These are phyloP conservation scores for Trypanosoma scelopori DNA, from an alignment of 208 protist genomes.

Conservation along the genomic window DNA sequence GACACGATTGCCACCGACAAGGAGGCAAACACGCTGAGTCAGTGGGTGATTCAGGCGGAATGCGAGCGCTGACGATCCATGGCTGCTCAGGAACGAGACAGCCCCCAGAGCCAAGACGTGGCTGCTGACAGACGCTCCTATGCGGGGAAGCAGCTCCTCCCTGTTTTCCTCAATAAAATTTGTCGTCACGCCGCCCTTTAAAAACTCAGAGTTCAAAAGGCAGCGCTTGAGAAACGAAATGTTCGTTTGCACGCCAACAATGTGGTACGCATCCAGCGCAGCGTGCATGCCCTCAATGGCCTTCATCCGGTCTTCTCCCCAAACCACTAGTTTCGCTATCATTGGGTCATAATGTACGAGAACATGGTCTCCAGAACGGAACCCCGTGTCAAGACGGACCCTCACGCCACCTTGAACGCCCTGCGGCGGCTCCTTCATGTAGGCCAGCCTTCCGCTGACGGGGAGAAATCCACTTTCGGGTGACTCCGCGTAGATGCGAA, in stretches of 20 bases:
- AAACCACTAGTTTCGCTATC: conserved; percentile 97
- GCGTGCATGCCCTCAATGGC: conserved; percentile 69
- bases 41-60: conserved; percentile 44
- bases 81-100: conserved; percentile 24
- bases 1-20: conserved; percentile 27
- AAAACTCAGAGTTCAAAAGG: conserved; percentile 20
- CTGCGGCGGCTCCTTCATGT: conserved; percentile 38
- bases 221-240: conserved; percentile 55
- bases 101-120: conserved; percentile 29
- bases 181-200: conserved; percentile 35
- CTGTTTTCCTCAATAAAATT: conserved; percentile 42
- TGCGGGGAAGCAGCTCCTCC: conserved; percentile 32
- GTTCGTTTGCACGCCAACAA: conserved; percentile 93
- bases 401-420: conserved; percentile 23
- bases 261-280: conserved; percentile 83
- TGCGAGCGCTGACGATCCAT: conserved; percentile 15
- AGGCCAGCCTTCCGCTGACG: conserved; percentile 61
- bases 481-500: conserved; percentile 96
- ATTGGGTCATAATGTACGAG: conserved; percentile 97
- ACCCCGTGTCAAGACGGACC: conserved; percentile 84
- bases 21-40: conserved; percentile 31
- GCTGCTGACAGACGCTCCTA: not conserved
- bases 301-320: conserved; percentile 69
- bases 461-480: conserved; percentile 90
- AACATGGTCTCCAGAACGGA: conserved; percentile 78